phyloP scores from a whole-genome alignment of 768 basidiomycete species.

The Clavulina sp. region DNA sequence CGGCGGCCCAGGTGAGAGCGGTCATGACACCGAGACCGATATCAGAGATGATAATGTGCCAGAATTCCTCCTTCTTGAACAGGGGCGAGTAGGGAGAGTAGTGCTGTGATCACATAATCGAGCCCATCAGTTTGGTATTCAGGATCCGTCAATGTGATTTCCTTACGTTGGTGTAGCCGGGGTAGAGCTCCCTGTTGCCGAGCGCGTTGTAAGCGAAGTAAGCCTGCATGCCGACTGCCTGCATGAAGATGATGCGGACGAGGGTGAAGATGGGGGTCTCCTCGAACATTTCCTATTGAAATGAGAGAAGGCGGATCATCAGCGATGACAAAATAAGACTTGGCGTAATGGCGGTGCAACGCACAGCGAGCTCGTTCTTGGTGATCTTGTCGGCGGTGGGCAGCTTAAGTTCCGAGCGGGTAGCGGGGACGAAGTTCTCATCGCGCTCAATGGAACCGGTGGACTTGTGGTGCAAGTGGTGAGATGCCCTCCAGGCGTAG shows the following conservation, averaged over 20 bases:
- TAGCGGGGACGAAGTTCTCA: constrained; percentile 86
- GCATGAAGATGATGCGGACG: neutral
- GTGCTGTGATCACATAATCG: constrained; percentile 33
- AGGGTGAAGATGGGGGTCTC: neutral
- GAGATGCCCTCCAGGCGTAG: neutral
- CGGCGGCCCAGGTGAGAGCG: constrained; percentile 33
- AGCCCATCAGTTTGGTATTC: neutral
- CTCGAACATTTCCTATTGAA: neutral
- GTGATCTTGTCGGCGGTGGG: constrained; percentile 21
- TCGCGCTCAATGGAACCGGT: constrained; percentile 29
- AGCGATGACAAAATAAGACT: no score
- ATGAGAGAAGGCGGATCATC: constrained; percentile 38
- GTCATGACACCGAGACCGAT: constrained; percentile 66
- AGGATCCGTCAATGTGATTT: neutral
- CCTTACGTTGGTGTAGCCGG: constrained; percentile 61
- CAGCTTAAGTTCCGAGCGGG: constrained; percentile 42
- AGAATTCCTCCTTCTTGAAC: constrained; percentile 66
- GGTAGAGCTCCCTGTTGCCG: constrained; percentile 61
- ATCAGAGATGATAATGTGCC: constrained; percentile 66
- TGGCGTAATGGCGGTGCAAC: no score
- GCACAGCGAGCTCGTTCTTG: no score
- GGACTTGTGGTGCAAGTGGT: constrained; percentile 27
- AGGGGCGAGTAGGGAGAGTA: constrained; percentile 68
- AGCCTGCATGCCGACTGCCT: constrained; percentile 73
- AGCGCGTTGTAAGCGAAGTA: constrained; percentile 73